Base-by-base conservation (phyloP, 2,329 filamentous ascomycete genomes). In the Teratosphaeriaceae sp. region DNA sequence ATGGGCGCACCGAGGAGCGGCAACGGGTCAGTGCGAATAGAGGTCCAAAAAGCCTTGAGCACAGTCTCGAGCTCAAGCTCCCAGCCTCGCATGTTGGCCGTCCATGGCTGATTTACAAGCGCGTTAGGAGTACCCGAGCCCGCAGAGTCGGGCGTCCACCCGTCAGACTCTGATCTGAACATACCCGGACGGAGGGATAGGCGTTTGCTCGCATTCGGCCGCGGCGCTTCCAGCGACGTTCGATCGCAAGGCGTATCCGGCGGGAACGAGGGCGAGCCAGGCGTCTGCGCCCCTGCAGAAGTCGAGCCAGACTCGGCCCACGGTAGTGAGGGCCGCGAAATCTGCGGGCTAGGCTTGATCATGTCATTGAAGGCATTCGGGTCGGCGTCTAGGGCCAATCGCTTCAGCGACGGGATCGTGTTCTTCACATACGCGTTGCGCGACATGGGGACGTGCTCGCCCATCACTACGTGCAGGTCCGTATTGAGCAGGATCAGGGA, bases 361-460 rank as follows among this genome's bases (percentile, higher is more conserved):
- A 58, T 60, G 3, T 60, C 58, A 6, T 82, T 76, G 49, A 84
- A 84, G 1, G 75, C 75, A 47, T 81, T 76, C 1, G 85, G 79
- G 1, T 74, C 78, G n/a, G 82, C 79, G 54, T 94, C 87, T 29
- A 75, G 71, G 8, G 88, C 75, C 11, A 86, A 82, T 38, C 88
- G 81, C 45, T 79, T 80, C 49, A 98, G 85, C 0, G 90, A 95
- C 1, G 85, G 84, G 73, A 97, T 82, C 3, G 92, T 96, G 61
- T 98, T 98, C 66, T 94, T 94, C 60, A 98, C 79, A 59, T 97
- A 98, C 59, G 97, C 90, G 50, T 76, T 83, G 43, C 85, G 80
- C 1, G 90, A 97, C 92, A 98, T 98, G 70, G 94, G 94, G 56
- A 85, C 81, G 49, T 94, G 88, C 54, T 97, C n/a, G n/a, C n/a